Evolutionary conservation across 2,329 filamentous ascomycete genomes (phyloP).

Genomic region (Beauveria pseudobassiana): DNA sequence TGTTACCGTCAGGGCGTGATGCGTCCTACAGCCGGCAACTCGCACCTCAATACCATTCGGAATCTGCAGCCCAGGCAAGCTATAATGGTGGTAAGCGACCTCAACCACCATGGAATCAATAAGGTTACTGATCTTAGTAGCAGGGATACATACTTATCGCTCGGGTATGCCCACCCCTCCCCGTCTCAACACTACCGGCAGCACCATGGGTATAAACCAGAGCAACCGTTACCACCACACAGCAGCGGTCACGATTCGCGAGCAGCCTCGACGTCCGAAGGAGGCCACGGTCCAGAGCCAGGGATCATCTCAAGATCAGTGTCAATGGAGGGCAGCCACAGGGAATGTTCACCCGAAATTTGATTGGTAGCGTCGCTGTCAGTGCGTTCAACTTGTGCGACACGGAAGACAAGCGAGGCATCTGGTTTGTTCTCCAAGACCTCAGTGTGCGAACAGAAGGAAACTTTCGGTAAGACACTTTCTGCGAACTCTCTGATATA

Average conservation of each 20-base stretch:
- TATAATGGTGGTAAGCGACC: slow-evolving; percentile 26
- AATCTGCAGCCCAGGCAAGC: slow-evolving; percentile 23
- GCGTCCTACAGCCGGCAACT: slow-evolving; percentile 21
- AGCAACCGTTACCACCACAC: slow-evolving; percentile 17
- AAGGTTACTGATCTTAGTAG: neutral
- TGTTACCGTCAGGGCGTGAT: slow-evolving; percentile 31
- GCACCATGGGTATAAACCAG: slow-evolving; percentile 20
- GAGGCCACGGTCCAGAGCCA: slow-evolving; percentile 24
- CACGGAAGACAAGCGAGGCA: slow-evolving; percentile 70
- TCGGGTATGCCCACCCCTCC: slow-evolving; percentile 24
- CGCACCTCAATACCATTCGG: slow-evolving; percentile 24
- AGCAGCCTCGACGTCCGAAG: slow-evolving; percentile 7
- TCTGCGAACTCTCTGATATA: neutral
- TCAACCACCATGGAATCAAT: neutral
- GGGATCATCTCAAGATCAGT: slow-evolving; percentile 26
- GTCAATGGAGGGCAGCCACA: slow-evolving; percentile 44
- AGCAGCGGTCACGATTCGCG: slow-evolving; percentile 18
- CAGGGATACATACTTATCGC: slow-evolving; percentile 22
- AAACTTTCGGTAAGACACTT: slow-evolving; percentile 63
- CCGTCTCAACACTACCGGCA: slow-evolving; percentile 29
- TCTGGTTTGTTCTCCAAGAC: slow-evolving; percentile 97
- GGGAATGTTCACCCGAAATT: slow-evolving; percentile 88
- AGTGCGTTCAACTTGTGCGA: slow-evolving; percentile 83
- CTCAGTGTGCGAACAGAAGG: slow-evolving; percentile 91
- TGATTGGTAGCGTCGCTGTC: slow-evolving; percentile 85